A percentile compares a stretch with the other conserved stretches of the same genome.
These are phyloP conservation scores for Lizonia empirigonia DNA, from an alignment of 2,329 filamentous ascomycete genomes.

Conservation along the genomic window DNA sequence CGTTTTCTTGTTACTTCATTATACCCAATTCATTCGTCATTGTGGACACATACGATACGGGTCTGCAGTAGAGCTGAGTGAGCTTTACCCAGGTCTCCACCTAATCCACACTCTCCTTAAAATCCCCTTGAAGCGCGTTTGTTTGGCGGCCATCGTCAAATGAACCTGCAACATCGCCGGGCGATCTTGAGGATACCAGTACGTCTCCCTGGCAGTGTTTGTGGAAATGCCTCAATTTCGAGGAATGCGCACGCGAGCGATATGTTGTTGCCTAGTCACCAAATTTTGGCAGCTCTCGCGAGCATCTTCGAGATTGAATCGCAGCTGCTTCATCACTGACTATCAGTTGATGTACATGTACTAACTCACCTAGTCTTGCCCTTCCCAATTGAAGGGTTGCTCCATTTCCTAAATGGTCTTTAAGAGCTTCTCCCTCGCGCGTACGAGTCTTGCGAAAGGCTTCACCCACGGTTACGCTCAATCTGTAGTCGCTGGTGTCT, in stretches of 20 bases:
- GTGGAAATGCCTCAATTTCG: conserved; percentile 5
- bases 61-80: conserved; percentile 20
- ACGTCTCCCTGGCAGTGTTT: conserved; percentile 46
- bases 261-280: conserved; percentile 27
- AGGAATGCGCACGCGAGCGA: conserved; percentile 20
- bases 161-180: conserved; percentile 87
- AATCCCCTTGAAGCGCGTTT: conserved; percentile 72
- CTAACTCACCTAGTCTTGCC: conserved; percentile 51
- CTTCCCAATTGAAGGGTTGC: conserved; percentile 65
- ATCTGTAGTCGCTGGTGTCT: conserved; percentile 88
- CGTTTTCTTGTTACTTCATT: conserved; percentile 18
- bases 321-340: not conserved
- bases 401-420: conserved; percentile 83
- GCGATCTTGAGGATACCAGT: conserved; percentile 66
- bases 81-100: conserved; percentile 23
- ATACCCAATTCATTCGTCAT: conserved; percentile 13
- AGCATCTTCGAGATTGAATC: not conserved
- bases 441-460: conserved; percentile 95
- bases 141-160: conserved; percentile 93
- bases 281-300: conserved; percentile 8
- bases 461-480: conserved; percentile 98
- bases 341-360: conserved; percentile 10
- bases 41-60: conserved; percentile 17
- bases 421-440: conserved; percentile 83
- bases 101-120: conserved; percentile 23